These are phyloP conservation scores for Lactarius sp. DNA, from an alignment of 768 basidiomycete genomes.

Conservation along the genomic window DNA sequence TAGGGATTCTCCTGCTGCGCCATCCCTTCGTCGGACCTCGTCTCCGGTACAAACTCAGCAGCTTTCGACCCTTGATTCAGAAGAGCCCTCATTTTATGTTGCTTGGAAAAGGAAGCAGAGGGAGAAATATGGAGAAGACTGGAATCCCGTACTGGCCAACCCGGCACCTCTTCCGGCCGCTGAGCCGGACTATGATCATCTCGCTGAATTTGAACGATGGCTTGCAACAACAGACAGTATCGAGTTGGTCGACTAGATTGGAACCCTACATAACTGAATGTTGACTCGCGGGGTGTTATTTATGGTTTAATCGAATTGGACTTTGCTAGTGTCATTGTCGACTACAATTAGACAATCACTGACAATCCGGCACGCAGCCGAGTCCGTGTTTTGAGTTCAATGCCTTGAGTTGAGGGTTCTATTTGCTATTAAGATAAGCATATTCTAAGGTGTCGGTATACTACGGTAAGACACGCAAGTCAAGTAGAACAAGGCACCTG, in stretches of 20 bases:
- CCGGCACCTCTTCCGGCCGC: not conserved
- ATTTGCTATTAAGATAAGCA: constrained; percentile 1
- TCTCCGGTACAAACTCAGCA: not conserved
- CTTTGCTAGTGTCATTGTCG: not conserved
- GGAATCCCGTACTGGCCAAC: constrained; percentile 5
- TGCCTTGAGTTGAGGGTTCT: not conserved
- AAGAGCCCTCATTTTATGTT: constrained; percentile 20
- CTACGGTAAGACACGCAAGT: not conserved
- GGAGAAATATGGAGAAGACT: constrained; percentile 12
- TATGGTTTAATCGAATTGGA: not conserved
- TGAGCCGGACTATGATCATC: constrained; percentile 39
- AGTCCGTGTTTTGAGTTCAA: not conserved
- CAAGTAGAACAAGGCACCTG: not conserved
- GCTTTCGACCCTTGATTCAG: not conserved
- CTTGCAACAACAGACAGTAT: constrained; percentile 21
- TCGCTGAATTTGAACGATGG: constrained; percentile 53
- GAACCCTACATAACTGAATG: not conserved
- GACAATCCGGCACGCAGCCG: not conserved
- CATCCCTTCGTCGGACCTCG: not conserved
- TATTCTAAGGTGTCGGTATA: constrained; percentile 3
- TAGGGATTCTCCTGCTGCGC: constrained; percentile 1
- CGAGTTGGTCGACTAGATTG: constrained; percentile 12
- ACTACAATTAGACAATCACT: not conserved
- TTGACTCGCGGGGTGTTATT: not conserved
- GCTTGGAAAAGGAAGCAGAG: constrained; percentile 15